Conservation (phyloP, 768 basidiomycete species). For the Strobilomyces confusus region DNA sequence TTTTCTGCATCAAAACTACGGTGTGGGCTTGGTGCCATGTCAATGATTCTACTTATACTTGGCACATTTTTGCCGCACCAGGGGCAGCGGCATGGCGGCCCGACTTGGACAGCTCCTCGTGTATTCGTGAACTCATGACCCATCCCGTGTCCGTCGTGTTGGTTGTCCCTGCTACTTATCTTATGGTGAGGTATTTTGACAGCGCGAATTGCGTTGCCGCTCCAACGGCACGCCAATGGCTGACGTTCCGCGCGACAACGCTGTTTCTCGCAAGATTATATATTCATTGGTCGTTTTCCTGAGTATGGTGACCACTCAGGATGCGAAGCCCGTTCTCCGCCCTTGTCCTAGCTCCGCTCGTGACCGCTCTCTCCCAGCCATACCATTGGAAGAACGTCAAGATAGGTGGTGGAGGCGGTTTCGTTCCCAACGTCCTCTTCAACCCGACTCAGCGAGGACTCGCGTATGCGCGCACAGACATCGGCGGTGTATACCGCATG, state of each 20-base stretch:
- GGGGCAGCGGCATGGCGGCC: not conserved
- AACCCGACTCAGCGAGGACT: constrained; percentile 58
- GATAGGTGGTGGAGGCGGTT: constrained; percentile 37
- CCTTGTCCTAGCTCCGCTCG: not conserved
- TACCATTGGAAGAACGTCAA: constrained; percentile 67
- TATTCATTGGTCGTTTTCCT: not conserved
- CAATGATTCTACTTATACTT: not conserved
- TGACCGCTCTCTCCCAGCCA: constrained; percentile 26
- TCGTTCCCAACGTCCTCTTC: constrained; percentile 56
- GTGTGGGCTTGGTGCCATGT: no score
- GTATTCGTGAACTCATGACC: not conserved
- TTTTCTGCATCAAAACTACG: no score
- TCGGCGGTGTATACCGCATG: constrained; percentile 61
- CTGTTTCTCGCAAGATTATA: constrained; percentile 6
- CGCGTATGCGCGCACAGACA: constrained; percentile 64
- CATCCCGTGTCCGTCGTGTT: not conserved
- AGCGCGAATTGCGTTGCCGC: not conserved
- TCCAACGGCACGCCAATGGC: not conserved
- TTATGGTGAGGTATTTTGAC: not conserved
- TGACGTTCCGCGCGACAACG: not conserved
- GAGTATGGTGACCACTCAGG: not conserved
- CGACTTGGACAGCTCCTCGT: not conserved
- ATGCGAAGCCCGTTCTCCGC: not conserved
- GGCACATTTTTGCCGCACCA: no score
- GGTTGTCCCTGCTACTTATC: not conserved